Evolutionary conservation across 768 basidiomycete genomes (phyloP).

Genomic region (Hericium erinaceus): DNA sequence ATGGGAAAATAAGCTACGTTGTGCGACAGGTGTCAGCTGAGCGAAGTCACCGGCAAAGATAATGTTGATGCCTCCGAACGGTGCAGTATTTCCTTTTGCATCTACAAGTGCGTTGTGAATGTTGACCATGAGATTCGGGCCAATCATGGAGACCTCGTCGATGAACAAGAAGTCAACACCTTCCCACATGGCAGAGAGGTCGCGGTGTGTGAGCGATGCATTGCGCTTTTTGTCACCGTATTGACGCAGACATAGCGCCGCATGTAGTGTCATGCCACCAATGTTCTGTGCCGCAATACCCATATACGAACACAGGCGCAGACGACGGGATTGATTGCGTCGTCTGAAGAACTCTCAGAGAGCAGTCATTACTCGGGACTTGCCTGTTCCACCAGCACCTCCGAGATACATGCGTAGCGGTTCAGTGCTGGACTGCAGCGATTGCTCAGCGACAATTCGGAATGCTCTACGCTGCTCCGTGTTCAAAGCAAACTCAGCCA

Average conservation of each 20-base stretch:
- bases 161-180: constrained; percentile 31
- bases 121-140: constrained; percentile 21
- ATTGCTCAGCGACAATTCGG: too few relatives aligned
- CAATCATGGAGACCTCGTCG: constrained; percentile 33
- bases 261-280: constrained; percentile 30
- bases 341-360: too few relatives aligned
- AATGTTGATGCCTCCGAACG: constrained; percentile 30
- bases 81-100: constrained; percentile 21
- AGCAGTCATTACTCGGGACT: too few relatives aligned
- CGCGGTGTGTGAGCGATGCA: constrained; percentile 5
- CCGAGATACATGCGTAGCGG: too few relatives aligned
- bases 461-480: too few relatives aligned
- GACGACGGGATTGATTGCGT: constrained; percentile 19
- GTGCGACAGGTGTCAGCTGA: background rate
- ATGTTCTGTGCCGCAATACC: constrained; percentile 33
- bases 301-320: constrained; percentile 26
- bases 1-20: background rate
- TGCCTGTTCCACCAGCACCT: too few relatives aligned
- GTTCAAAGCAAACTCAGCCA: too few relatives aligned
- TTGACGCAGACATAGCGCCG: constrained; percentile 15
- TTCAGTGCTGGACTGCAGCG: too few relatives aligned
- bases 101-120: constrained; percentile 25
- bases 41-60: background rate
- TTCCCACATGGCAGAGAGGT: constrained; percentile 26
- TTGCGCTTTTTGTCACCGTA: too few relatives aligned